Percentiles rank a stretch among this genome's conserved stretches.
phyloP scores from a whole-genome alignment of 495 filamentous ascomycete species.

The Cryomyces minteri region DNA sequence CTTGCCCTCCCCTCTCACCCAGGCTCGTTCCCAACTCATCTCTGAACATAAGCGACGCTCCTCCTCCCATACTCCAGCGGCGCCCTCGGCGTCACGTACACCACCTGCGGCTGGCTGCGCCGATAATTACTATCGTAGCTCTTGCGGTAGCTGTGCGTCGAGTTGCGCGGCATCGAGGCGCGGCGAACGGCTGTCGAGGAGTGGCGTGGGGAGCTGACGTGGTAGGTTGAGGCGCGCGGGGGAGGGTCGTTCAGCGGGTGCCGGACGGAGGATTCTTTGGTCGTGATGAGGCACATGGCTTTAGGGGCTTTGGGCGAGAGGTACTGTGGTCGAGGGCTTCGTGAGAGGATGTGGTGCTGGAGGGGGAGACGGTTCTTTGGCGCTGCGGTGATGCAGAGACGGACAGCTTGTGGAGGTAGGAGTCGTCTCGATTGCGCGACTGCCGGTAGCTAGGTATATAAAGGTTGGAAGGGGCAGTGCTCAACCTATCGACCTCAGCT shows the following conservation, averaged over 20 bases:
- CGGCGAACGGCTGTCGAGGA: neutral
- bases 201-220: neutral
- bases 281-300: neutral
- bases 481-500: too few species aligned
- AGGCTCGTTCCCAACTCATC: neutral
- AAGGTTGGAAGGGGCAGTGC: too few species aligned
- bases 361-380: too few species aligned
- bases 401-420: too few species aligned
- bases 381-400: too few species aligned
- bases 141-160: neutral
- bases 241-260: neutral
- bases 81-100: neutral
- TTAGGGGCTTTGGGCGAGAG: too few species aligned
- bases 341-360: too few species aligned
- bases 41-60: neutral
- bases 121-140: neutral
- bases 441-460: too few species aligned
- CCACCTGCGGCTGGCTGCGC: neutral
- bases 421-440: too few species aligned
- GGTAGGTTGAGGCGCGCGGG: neutral
- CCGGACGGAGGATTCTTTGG: neutral
- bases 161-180: neutral
- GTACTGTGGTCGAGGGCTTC: too few species aligned
- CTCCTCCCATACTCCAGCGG: neutral
- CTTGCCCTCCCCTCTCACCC: too few species aligned